A percentile compares a stretch with the other conserved stretches of the same genome.
Evolutionary conservation across 2,329 filamentous ascomycete species (phyloP).

Genomic region (Pestalotiopsis sp.): DNA sequence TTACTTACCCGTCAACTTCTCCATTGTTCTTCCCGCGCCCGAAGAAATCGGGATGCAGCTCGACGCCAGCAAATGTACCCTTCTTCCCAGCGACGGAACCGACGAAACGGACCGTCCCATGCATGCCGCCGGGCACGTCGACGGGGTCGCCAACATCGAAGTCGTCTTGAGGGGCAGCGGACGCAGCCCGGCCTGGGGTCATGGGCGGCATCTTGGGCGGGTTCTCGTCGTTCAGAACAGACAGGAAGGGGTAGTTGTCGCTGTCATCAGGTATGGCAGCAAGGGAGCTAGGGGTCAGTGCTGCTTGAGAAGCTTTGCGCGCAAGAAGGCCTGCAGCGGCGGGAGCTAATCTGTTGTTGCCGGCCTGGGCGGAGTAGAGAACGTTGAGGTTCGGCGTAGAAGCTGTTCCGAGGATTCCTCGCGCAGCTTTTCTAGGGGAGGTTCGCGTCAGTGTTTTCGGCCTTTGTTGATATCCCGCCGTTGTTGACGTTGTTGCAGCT

Average conservation of each 20-base stretch:
- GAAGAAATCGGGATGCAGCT: constrained; percentile 81
- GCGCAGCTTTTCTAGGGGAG: constrained; percentile 25
- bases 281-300: constrained; percentile 65
- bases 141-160: constrained; percentile 81
- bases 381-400: constrained; percentile 63
- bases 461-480: constrained; percentile 33
- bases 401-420: constrained; percentile 44
- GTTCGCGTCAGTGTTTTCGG: constrained; percentile 36
- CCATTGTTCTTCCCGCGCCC: constrained; percentile 90
- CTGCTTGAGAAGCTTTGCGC: constrained; percentile 71
- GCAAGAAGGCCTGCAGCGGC: constrained; percentile 50
- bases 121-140: constrained; percentile 92
- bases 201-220: constrained; percentile 52
- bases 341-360: constrained; percentile 38
- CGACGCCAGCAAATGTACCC: constrained; percentile 89
- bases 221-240: constrained; percentile 49
- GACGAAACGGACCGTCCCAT: constrained; percentile 86
- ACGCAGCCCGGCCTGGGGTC: constrained; percentile 50
- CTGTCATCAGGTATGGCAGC: constrained; percentile 69
- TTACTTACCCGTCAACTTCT: constrained; percentile 85
- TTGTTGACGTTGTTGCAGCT: constrained; percentile 35
- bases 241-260: constrained; percentile 63
- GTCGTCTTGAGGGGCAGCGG: constrained; percentile 43
- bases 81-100: constrained; percentile 87
- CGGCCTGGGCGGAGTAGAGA: constrained; percentile 51